These are phyloP conservation scores for Phaeotremella skinneri DNA, from an alignment of 768 basidiomycete species.

Conservation along the genomic window DNA sequence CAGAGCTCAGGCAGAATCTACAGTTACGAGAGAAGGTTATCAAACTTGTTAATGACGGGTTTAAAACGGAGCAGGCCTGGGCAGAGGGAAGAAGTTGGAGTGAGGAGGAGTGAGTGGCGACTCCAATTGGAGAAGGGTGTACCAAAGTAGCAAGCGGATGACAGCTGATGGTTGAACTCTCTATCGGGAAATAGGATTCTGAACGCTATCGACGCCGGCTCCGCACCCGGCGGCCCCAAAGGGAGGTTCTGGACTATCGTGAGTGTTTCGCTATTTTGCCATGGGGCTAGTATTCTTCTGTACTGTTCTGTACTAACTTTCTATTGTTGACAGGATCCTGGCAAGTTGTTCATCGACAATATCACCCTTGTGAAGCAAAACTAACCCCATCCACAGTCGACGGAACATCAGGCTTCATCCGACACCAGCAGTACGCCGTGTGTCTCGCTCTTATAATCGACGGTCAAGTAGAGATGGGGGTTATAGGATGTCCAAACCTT, in stretches of 20 bases:
- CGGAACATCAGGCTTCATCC: slow-evolving; percentile 88
- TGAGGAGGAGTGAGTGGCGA: slow-evolving; percentile 40
- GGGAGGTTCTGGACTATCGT: slow-evolving; percentile 57
- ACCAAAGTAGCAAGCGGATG: too few relatives aligned
- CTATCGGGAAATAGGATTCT: slow-evolving; percentile 60
- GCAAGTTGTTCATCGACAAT: slow-evolving; percentile 10
- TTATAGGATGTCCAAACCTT: slow-evolving; percentile 91
- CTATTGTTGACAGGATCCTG: slow-evolving; percentile 17
- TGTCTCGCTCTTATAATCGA: slow-evolving; percentile 82
- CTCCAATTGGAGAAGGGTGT: neutral
- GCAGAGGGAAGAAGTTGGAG: slow-evolving; percentile 31
- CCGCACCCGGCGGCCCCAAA: slow-evolving; percentile 60
- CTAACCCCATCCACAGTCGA: slow-evolving; percentile 68
- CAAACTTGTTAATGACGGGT: slow-evolving; percentile 74
- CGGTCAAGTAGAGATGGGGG: slow-evolving; percentile 72
- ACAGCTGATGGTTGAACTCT: too few relatives aligned
- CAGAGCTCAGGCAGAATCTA: slow-evolving; percentile 63
- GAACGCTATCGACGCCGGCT: slow-evolving; percentile 79
- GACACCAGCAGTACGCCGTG: slow-evolving; percentile 89
- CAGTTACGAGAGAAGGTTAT: slow-evolving; percentile 68
- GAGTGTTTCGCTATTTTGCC: slow-evolving; percentile 11
- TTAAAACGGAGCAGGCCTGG: slow-evolving; percentile 58
- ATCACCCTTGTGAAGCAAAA: slow-evolving; percentile 53
- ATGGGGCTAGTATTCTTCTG: neutral
- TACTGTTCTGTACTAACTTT: slow-evolving; percentile 3